Evolutionary conservation across 768 basidiomycete species (phyloP).

Genomic region (Auricularia auricula-judae): DNA sequence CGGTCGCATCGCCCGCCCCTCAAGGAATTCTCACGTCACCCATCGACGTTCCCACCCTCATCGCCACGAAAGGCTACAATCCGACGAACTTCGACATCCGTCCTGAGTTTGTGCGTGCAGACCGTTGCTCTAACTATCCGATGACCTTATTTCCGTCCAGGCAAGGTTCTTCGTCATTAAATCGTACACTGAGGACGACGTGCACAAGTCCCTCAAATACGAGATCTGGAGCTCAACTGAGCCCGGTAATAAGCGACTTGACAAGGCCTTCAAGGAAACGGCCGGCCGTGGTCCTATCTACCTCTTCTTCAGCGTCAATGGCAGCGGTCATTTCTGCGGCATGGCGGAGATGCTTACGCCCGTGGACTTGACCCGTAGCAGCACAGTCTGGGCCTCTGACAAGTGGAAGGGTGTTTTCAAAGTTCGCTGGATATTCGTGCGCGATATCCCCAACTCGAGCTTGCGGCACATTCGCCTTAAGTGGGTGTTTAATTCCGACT

Average conservation of each 20-base stretch:
- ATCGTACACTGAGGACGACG: constrained; percentile 97
- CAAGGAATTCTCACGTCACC: constrained; percentile 44
- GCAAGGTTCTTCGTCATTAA: constrained; percentile 97
- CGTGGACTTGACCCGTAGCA: constrained; percentile 88
- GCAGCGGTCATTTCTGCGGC: constrained; percentile 92
- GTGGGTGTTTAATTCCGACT: constrained; percentile 29
- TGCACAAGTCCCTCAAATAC: constrained; percentile 95
- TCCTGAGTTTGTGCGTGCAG: constrained; percentile 56
- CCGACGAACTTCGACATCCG: constrained; percentile 73
- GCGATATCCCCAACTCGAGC: constrained; percentile 86
- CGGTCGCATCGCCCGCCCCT: not conserved
- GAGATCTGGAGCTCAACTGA: constrained; percentile 98
- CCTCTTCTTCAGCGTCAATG: constrained; percentile 97
- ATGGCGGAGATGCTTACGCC: constrained; percentile 98
- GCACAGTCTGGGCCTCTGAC: constrained; percentile 97
- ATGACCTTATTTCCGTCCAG: constrained; percentile 23
- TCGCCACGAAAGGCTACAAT: constrained; percentile 85
- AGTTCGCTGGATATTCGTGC: constrained; percentile 94
- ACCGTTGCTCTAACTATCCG: not conserved
- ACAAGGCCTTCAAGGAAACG: constrained; percentile 96
- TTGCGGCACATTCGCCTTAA: constrained; percentile 82
- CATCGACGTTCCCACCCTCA: constrained; percentile 76
- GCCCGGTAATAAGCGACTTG: constrained; percentile 92
- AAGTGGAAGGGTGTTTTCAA: constrained; percentile 99
- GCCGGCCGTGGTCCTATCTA: constrained; percentile 89